These are phyloP conservation scores for Botryosphaeria dothidea DNA, from an alignment of 2,329 filamentous ascomycete genomes.

Conservation along the genomic window DNA sequence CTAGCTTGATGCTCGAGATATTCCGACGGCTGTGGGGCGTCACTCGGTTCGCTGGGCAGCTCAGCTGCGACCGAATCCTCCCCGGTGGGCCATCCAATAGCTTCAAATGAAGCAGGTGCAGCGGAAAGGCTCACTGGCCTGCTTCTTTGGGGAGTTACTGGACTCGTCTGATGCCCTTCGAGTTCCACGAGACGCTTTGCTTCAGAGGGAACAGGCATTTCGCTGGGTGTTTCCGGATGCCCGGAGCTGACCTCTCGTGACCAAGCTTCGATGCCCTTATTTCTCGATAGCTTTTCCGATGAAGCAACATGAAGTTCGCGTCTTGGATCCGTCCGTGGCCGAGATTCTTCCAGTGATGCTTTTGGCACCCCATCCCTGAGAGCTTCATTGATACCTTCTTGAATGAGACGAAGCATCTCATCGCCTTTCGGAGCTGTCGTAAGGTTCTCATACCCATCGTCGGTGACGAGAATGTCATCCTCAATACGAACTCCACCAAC, in stretches of 20 bases:
- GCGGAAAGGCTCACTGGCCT: neutral
- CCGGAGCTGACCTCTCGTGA: neutral
- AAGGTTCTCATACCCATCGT: slow-evolving; percentile 68
- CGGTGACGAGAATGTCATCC: slow-evolving; percentile 73
- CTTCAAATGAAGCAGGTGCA: neutral
- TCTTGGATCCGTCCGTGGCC: neutral
- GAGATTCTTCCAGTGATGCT: neutral
- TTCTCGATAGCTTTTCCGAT: neutral
- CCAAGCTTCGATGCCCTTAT: neutral
- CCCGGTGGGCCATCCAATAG: neutral
- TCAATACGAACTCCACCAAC: slow-evolving; percentile 75
- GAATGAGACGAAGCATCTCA: slow-evolving; percentile 61
- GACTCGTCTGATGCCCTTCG: neutral
- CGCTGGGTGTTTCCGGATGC: neutral
- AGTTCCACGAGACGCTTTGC: neutral
- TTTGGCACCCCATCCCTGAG: neutral
- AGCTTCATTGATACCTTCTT: neutral
- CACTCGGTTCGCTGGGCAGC: neutral
- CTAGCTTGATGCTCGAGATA: neutral
- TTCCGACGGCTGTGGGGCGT: neutral
- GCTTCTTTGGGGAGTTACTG: neutral
- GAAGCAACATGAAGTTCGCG: neutral
- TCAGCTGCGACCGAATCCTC: neutral
- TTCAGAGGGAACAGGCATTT: neutral
- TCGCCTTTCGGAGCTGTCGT: slow-evolving; percentile 72